These are phyloP conservation scores for Allium fistulosum DNA, from an alignment of 106 monocot species.

Conservation along the genomic window DNA sequence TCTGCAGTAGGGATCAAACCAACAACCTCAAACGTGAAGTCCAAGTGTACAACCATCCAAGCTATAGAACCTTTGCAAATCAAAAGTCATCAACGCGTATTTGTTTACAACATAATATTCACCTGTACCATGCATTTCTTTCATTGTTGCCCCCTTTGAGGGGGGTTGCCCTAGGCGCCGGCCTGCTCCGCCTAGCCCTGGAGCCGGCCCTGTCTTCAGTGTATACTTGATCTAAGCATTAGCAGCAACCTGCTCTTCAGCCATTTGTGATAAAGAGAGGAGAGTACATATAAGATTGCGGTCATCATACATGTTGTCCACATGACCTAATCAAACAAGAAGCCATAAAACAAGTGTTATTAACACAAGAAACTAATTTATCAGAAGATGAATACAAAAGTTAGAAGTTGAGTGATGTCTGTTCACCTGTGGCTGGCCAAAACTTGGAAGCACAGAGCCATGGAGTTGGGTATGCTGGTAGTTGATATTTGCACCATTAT, in stretches of 20 bases:
- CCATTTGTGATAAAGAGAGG: conserved; percentile 64
- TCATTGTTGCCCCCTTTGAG: too few relatives aligned
- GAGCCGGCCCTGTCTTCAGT: too few relatives aligned
- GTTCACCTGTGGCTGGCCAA: conserved; percentile 86
- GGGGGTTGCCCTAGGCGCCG: too few relatives aligned
- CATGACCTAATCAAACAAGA: conserved; percentile 48
- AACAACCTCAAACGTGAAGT: too few relatives aligned
- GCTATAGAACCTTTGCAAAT: too few relatives aligned
- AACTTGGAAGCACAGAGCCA: conserved; percentile 87
- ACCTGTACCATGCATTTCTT: too few relatives aligned
- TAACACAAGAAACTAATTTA: background rate
- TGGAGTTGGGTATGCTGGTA: conserved; percentile 64
- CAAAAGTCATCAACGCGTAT: too few relatives aligned
- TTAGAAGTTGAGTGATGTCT: background rate
- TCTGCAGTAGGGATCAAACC: too few relatives aligned
- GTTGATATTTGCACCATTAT: too few relatives aligned
- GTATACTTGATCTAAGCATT: conserved; percentile 28
- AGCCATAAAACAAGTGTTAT: background rate
- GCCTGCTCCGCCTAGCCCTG: too few relatives aligned
- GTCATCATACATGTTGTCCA: conserved; percentile 94
- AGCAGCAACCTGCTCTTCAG: conserved; percentile 80
- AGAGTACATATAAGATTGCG: conserved; percentile 96
- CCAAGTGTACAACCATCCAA: too few relatives aligned
- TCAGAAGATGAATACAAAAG: background rate
- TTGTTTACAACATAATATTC: too few relatives aligned